Conservation (phyloP, 108 stramenopile genomes). For the Pseudonitzschia pungens region DNA sequence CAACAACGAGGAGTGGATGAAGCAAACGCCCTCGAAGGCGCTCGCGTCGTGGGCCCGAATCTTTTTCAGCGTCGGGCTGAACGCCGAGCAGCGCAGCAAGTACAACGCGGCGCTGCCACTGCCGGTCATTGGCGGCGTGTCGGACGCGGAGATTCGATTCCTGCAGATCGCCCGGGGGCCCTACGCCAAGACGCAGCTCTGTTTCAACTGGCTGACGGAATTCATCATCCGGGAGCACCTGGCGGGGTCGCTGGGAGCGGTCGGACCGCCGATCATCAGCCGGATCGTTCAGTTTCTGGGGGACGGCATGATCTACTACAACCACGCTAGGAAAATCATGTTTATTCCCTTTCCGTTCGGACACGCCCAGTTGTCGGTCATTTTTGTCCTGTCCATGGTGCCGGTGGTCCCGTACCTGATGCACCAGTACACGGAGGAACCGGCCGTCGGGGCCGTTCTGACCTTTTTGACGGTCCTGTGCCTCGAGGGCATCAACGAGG, state of each 20-base stretch:
- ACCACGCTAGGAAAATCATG: slow-evolving; percentile 74
- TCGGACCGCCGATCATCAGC: slow-evolving; percentile 71
- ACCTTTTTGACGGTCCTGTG: slow-evolving; percentile 66
- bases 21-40: neutral
- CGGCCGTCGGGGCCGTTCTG: slow-evolving; percentile 46
- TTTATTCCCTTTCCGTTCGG: slow-evolving; percentile 78
- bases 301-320: slow-evolving; percentile 80
- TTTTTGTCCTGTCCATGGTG: slow-evolving; percentile 55
- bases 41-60: slow-evolving; percentile 13
- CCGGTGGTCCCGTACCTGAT: slow-evolving; percentile 61
- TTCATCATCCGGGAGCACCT: slow-evolving; percentile 74
- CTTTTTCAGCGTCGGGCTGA: slow-evolving; percentile 56
- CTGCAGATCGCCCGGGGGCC: slow-evolving; percentile 70
- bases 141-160: slow-evolving; percentile 64
- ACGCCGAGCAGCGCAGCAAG: slow-evolving; percentile 40
- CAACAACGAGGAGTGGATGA: slow-evolving; percentile 28
- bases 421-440: slow-evolving; percentile 63
- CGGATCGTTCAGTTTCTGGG: slow-evolving; percentile 68
- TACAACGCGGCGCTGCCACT: slow-evolving; percentile 69
- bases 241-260: slow-evolving; percentile 60
- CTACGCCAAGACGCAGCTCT: slow-evolving; percentile 69
- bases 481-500: slow-evolving; percentile 70
- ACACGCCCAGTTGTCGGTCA: slow-evolving; percentile 68
- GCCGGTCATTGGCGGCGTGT: slow-evolving; percentile 75
- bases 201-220: slow-evolving; percentile 70